These are phyloP conservation scores for Andrographis paniculata DNA, from an alignment of 305 asterid species.

Conservation along the genomic window DNA sequence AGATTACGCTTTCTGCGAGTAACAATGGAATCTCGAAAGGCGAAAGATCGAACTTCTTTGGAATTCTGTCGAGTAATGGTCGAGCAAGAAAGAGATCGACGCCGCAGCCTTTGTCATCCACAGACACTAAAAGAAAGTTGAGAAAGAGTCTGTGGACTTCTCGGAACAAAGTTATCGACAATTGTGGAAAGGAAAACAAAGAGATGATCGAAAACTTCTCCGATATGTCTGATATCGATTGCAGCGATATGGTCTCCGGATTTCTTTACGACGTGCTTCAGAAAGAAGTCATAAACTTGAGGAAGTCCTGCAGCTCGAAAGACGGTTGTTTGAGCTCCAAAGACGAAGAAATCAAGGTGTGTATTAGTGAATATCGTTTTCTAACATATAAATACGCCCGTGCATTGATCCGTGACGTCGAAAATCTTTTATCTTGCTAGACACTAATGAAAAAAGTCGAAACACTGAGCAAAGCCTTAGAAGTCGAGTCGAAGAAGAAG, in stretches of 20 bases:
- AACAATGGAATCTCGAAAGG: constrained; percentile 38
- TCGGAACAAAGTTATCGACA: constrained; percentile 36
- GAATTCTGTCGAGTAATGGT: constrained; percentile 51
- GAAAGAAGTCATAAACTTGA: constrained; percentile 70
- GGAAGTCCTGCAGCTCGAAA: constrained; percentile 54
- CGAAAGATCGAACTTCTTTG: constrained; percentile 47
- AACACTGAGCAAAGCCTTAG: constrained; percentile 53
- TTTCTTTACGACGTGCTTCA: constrained; percentile 77
- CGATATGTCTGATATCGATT: constrained; percentile 20
- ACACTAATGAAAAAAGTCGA: constrained; percentile 57
- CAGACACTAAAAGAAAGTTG: constrained; percentile 21
- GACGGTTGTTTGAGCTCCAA: constrained; percentile 41
- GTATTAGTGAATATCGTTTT: background rate
- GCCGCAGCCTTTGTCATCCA: constrained; percentile 62
- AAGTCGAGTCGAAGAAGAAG: constrained; percentile 60
- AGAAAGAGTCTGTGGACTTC: constrained; percentile 60
- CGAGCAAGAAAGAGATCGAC: constrained; percentile 46
- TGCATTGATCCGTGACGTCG: no score
- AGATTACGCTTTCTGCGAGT: constrained; percentile 19
- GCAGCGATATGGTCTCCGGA: constrained; percentile 71
- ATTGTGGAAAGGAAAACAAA: constrained; percentile 53
- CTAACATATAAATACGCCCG: no score
- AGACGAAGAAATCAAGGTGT: constrained; percentile 75
- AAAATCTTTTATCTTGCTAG: constrained; percentile 27
- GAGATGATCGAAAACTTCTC: constrained; percentile 26